These are phyloP conservation scores for Lagenidium giganteum DNA, from an alignment of 352 stramenopile genomes.

Conservation along the genomic window DNA sequence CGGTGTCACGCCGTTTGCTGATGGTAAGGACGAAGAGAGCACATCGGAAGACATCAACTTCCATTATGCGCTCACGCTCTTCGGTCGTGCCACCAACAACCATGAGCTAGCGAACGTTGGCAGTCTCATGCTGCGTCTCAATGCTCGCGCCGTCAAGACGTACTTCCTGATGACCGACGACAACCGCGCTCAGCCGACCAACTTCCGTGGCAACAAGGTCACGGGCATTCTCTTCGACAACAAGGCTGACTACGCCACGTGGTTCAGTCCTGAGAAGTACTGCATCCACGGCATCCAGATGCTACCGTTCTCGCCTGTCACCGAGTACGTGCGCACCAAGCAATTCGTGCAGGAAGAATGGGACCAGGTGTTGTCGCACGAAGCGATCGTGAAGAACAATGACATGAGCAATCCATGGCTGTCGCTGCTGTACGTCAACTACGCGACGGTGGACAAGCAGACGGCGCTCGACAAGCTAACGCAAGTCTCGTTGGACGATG, in stretches of 20 bases:
- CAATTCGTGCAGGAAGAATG: conserved; percentile 32
- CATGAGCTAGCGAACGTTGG: conserved; percentile 27
- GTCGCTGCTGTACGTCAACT: conserved; percentile 28
- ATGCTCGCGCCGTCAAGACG: conserved; percentile 35
- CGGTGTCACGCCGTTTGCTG: conserved; percentile 29
- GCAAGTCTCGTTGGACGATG: conserved; percentile 18
- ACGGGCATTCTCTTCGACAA: conserved; percentile 66
- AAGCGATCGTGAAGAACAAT: conserved; percentile 28
- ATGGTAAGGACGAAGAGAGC: conserved; percentile 46
- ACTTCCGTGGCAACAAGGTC: conserved; percentile 42
- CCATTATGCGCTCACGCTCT: conserved; percentile 30
- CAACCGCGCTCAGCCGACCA: conserved; percentile 32
- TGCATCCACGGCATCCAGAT: conserved; percentile 66
- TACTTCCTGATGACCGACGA: conserved; percentile 43
- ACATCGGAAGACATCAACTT: conserved; percentile 50
- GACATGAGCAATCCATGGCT: conserved; percentile 20
- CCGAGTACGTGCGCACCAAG: conserved; percentile 13
- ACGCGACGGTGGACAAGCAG: conserved; percentile 18
- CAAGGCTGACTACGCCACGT: conserved; percentile 53
- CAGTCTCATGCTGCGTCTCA: conserved; percentile 44
- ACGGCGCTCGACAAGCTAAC: conserved; percentile 11
- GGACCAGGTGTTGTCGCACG: conserved; percentile 35
- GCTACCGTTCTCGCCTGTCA: conserved; percentile 22
- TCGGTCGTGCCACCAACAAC: conserved; percentile 29
- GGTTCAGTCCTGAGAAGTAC: conserved; percentile 49